A percentile compares a stretch with the other conserved stretches of the same genome.
Conservation (phyloP, 1,284 basidiomycete genomes). For the Singerocomus rubriflavus region DNA sequence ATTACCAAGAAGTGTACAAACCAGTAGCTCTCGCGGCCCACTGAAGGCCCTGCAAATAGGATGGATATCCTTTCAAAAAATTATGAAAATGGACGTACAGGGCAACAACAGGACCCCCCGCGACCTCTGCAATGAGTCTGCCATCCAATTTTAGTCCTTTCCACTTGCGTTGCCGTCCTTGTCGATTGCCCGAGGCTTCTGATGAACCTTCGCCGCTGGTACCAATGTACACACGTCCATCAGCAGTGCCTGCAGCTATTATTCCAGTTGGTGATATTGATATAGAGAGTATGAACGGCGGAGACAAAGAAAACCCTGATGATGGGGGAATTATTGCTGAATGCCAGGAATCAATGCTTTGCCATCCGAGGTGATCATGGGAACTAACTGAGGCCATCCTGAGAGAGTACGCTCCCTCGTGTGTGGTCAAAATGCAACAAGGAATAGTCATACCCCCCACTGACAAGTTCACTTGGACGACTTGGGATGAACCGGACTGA, state of each 20-base stretch:
- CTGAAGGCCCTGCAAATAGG: slow-evolving; percentile 46
- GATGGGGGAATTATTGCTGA: slow-evolving; percentile 41
- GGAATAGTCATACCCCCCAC: slow-evolving; percentile 70
- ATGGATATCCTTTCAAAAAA: slow-evolving; percentile 5
- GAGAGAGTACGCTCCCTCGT: slow-evolving; percentile 57
- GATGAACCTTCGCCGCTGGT: slow-evolving; percentile 58
- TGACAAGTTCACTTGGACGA: slow-evolving; percentile 66
- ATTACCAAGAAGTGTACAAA: slow-evolving; percentile 60
- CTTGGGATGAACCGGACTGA: slow-evolving; percentile 66
- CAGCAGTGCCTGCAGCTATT: slow-evolving; percentile 69
- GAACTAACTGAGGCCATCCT: slow-evolving; percentile 53
- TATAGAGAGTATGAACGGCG: slow-evolving; percentile 66
- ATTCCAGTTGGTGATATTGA: slow-evolving; percentile 55
- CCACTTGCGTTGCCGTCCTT: slow-evolving; percentile 67
- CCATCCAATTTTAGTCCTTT: slow-evolving; percentile 55
- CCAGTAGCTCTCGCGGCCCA: slow-evolving; percentile 41
- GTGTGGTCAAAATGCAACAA: slow-evolving; percentile 65
- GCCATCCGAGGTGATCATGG: not conserved
- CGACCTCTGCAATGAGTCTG: slow-evolving; percentile 48
- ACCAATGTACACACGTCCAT: slow-evolving; percentile 69
- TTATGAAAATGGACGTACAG: slow-evolving; percentile 42
- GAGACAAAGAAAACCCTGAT: slow-evolving; percentile 57
- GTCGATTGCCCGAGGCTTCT: slow-evolving; percentile 32
- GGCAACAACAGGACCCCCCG: slow-evolving; percentile 68
- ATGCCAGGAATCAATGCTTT: slow-evolving; percentile 4